phyloP scores from a whole-genome alignment of 345 rosid genomes.

The Diplotaxis tenuifolia region DNA sequence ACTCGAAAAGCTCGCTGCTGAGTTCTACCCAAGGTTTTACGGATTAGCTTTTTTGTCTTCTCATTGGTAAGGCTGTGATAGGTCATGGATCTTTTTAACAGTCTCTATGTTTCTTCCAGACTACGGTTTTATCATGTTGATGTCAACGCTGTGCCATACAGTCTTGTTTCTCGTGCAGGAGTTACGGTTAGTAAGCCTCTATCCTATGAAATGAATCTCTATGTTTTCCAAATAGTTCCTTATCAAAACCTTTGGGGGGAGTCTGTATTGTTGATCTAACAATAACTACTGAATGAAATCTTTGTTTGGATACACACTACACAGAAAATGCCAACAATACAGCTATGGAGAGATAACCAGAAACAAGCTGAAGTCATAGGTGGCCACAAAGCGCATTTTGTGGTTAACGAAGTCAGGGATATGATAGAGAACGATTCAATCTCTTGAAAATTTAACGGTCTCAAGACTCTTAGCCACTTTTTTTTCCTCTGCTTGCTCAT shows the following conservation, averaged over 20 bases:
- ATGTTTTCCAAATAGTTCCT: no score
- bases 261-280: constrained; percentile 2
- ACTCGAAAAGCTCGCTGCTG: constrained; percentile 87
- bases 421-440: constrained; percentile 63
- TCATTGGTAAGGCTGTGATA: background rate
- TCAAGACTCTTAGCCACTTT: background rate
- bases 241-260: background rate
- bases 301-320: constrained; percentile 6
- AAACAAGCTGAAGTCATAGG: constrained; percentile 85
- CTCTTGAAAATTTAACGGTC: background rate
- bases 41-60: background rate
- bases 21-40: constrained; percentile 75
- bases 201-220: no score
- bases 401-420: constrained; percentile 61
- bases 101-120: constrained; percentile 37
- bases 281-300: background rate
- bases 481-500: background rate
- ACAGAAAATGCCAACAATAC: constrained; percentile 96
- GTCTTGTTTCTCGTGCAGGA: constrained; percentile 72
- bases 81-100: background rate
- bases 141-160: constrained; percentile 81
- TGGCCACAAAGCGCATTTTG: constrained; percentile 78
- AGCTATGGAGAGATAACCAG: constrained; percentile 80
- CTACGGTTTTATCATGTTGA: constrained; percentile 70
- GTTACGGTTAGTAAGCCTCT: no score